Evolutionary conservation across 2,329 filamentous ascomycete genomes (phyloP), one percentile per base, ranked within the genome.

Genomic region (Pestalotiopsis sp.): DNA sequence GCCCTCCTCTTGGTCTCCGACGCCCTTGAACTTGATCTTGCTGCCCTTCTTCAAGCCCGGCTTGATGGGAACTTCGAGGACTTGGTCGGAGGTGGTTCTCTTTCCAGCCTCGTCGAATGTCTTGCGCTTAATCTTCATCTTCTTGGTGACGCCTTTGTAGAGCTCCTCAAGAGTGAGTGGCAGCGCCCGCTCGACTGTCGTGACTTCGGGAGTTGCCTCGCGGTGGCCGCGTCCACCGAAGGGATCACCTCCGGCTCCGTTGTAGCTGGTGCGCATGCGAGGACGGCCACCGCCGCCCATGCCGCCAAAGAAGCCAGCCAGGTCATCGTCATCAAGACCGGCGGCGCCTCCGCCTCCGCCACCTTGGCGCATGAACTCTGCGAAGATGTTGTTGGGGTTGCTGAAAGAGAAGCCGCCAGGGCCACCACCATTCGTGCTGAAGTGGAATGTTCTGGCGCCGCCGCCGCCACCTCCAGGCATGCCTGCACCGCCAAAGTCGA

Each of bases 121-220:
- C 88, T 98, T 98, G 76, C 95, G 89, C 85, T 97, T 98, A 71
- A 98, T 97, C 83, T 96, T 97, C 87, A 99, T 94, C 86, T 97
- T 98, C 88, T 99, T 99, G 62, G 92, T 94, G 44, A 90, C 89
- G 55, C 96, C 96, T 30, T 87, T 90, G 83, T 89, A 98, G 70
- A 98, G 82, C 76, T 99, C 96, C 79, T 99, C 96, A 40, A 99
- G 83, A 2, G 92, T 89, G 24, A 99, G 83, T 2, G 91, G 89
- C 70, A 99, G 80, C 59, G 92, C 89, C 75, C 93, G 91, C 81
- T 98, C 95, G 11, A 98, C 91, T 0, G 97, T 94, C 0, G 94
- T 94, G 20, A 97, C 92, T 78, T 98, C 95, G 0, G 94, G 92
- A 3, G 93, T 93, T 4, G 85, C 79, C n/a, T 80, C 81, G 66